Base-by-base conservation (phyloP, 2,329 filamentous ascomycete genomes). In the Alternaria gaisen region DNA sequence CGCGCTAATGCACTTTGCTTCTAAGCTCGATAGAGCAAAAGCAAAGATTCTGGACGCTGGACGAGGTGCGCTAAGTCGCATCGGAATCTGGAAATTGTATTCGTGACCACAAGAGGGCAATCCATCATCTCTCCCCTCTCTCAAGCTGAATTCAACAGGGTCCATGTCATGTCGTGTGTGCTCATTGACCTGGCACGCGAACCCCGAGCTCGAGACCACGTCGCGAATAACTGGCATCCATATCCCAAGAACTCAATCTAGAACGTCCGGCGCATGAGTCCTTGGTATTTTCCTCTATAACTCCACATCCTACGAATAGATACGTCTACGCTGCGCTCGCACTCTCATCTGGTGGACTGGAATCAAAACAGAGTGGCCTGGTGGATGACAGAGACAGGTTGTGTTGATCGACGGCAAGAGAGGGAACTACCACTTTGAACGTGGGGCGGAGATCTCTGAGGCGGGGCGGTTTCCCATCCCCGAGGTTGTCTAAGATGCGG, bases 391-490 rank as follows among this genome's bases (percentile, higher is more conserved):
- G 14, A 46, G 48, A 20, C 47, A 36, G 8, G 32, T 53, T 8
- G 9, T 53, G 32, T 18, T 47, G 11, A 26, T 58, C 5, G 46
- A 24, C 22, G 52, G 57, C 3, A 44, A 51, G 22, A 24, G 40
- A 16, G 51, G 44, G 16, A 55, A 51, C 9, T 18, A 24, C 3
- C 52, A 51, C 36, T 56, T 44, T 20, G 32, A 40, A 18, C 52
- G 52, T 18, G 40, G 51, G 5, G 47, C 38, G 26, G 42, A 24
- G 40, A 60, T 55, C n/a, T 60, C 44, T 18, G 46, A 52, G 30
- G 32, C 20, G 4, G 53, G 46, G 18, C 14, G 12, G 5, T 56
- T 52, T 43, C 38, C 28, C 4, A 14, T 52, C 7, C 46, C 44
- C 34, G 58, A 47, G 41, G 14, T 47, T n/a, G 32, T 44, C 24